Percentiles rank a stretch among this genome's conserved stretches.
These are phyloP conservation scores for Cyclostephanos tholiformis DNA, from an alignment of 108 stramenopile species.

Conservation along the genomic window DNA sequence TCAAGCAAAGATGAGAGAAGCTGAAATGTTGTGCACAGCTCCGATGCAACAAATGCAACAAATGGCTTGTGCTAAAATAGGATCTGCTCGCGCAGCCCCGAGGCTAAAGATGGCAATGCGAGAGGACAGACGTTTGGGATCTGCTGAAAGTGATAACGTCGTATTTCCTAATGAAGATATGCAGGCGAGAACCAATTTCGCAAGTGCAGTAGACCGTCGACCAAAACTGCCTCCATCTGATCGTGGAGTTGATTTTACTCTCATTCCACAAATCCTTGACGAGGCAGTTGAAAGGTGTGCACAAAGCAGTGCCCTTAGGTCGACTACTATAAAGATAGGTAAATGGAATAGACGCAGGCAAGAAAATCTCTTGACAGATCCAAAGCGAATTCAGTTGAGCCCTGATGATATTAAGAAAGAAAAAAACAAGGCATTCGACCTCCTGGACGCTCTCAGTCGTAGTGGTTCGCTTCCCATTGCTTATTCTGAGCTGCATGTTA, in stretches of 20 bases:
- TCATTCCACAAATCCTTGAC: constrained; percentile 70
- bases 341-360: constrained; percentile 58
- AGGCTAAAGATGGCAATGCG: no score
- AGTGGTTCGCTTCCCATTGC: constrained; percentile 77
- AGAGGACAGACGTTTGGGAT: no score
- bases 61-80: no score
- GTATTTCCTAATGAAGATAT: no score
- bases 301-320: constrained; percentile 54
- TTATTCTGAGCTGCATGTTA: constrained; percentile 72
- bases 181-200: no score
- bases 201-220: neutral
- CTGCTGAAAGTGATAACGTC: no score
- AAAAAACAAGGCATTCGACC: constrained; percentile 81
- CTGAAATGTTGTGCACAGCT: no score
- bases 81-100: no score
- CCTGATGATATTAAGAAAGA: constrained; percentile 51
- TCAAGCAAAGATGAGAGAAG: no score
- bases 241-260: constrained; percentile 53
- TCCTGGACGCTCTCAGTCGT: constrained; percentile 79
- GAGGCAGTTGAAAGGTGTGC: constrained; percentile 56
- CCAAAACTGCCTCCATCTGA: neutral
- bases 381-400: constrained; percentile 23
- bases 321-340: constrained; percentile 68
- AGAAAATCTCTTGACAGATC: constrained; percentile 50
- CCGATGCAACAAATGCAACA: no score